phyloP scores from a whole-genome alignment of 2,329 filamentous ascomycete genomes.

The Cladobotryum mycophilum region DNA sequence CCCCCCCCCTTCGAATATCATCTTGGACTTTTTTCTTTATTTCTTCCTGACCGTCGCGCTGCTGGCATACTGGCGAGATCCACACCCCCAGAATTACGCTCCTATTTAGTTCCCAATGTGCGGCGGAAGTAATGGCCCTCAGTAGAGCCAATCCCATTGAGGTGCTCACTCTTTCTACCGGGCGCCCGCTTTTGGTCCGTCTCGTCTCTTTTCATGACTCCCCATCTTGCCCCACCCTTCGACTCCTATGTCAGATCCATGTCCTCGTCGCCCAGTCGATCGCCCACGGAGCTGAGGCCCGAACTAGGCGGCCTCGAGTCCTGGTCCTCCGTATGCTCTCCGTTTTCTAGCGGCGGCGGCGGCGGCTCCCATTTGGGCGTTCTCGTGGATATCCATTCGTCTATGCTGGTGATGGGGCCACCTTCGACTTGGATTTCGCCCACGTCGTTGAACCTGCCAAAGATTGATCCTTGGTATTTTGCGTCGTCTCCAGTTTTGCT shows the following conservation, averaged over 20 bases:
- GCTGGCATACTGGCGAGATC: background rate
- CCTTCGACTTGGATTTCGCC: conserved; percentile 73
- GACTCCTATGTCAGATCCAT: conserved; percentile 39
- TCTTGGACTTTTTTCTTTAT: background rate
- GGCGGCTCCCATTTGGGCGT: conserved; percentile 13
- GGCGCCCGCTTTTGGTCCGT: too few relatives aligned
- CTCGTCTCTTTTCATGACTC: too few relatives aligned
- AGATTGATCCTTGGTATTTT: conserved; percentile 75
- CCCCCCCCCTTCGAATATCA: background rate
- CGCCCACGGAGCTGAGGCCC: conserved; percentile 51
- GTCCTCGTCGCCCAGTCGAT: conserved; percentile 37
- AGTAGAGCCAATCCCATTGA: too few relatives aligned
- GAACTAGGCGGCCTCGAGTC: conserved; percentile 46
- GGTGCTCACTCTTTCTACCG: too few relatives aligned
- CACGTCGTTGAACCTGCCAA: conserved; percentile 68
- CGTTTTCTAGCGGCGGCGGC: conserved; percentile 9
- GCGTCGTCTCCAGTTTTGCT: conserved; percentile 83
- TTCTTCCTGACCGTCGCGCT: background rate
- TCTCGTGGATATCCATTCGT: conserved; percentile 32
- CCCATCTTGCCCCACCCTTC: too few relatives aligned
- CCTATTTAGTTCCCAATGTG: too few relatives aligned
- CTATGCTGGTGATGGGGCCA: conserved; percentile 39
- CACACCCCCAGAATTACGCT: background rate
- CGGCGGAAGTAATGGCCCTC: too few relatives aligned
- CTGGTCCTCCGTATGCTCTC: conserved; percentile 8